These are phyloP conservation scores for Eustoma russellianum DNA, from an alignment of 257 asterid species.

Conservation along the genomic window DNA sequence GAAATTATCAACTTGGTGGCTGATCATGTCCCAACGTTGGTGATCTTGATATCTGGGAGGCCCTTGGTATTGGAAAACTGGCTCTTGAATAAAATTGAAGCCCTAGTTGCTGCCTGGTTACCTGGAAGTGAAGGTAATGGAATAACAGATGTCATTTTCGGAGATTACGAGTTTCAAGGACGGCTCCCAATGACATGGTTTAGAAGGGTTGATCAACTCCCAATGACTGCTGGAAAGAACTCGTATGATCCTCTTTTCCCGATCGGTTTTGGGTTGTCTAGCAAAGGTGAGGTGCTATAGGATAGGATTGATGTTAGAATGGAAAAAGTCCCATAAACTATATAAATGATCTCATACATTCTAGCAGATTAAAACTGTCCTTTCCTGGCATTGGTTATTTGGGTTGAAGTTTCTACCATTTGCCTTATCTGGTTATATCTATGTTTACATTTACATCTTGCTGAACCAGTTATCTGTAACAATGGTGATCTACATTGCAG, in stretches of 20 bases:
- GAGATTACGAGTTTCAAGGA: conserved; percentile 63
- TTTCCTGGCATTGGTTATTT: too few relatives aligned
- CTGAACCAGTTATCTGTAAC: too few relatives aligned
- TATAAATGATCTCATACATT: too few relatives aligned
- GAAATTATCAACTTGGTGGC: conserved; percentile 52
- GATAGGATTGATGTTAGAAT: neutral
- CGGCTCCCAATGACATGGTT: conserved; percentile 79
- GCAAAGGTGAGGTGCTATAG: conserved; percentile 29
- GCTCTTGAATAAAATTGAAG: conserved; percentile 50
- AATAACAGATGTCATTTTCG: conserved; percentile 64
- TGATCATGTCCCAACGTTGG: conserved; percentile 61
- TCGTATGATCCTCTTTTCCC: conserved; percentile 57
- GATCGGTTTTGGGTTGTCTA: conserved; percentile 57
- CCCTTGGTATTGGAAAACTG: conserved; percentile 58
- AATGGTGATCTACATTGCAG: too few relatives aligned
- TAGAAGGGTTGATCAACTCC: conserved; percentile 57
- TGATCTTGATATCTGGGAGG: conserved; percentile 63
- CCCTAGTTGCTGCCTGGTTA: conserved; percentile 67
- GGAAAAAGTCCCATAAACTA: neutral
- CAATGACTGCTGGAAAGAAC: conserved; percentile 33
- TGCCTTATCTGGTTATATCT: too few relatives aligned
- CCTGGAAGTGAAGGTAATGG: conserved; percentile 86
- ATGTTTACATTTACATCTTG: too few relatives aligned
- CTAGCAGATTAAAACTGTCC: too few relatives aligned
- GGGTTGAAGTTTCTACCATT: too few relatives aligned